Base-by-base conservation (phyloP, 352 stramenopile species). In the Phytophthora pisi region DNA sequence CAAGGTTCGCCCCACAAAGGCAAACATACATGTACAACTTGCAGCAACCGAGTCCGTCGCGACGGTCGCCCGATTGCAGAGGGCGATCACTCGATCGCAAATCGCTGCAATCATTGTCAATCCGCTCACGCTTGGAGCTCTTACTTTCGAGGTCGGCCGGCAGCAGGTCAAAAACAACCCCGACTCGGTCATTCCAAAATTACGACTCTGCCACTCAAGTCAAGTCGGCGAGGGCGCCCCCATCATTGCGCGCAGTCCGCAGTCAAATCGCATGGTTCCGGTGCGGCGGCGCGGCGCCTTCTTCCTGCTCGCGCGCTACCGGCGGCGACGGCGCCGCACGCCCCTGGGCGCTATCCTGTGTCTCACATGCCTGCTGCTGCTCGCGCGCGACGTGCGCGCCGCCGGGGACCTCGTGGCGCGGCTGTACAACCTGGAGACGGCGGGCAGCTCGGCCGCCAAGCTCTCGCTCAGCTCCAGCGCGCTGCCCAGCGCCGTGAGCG, bases 391-490 rank as follows among this genome's bases (percentile, higher is more conserved):
- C 51, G 63, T 40, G 6, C 34, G 38, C 23, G 75, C 68, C 51
- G 70, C 70, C 13, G 74, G 71, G 52, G 81, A 92, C 68, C 74
- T 92, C 60, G 81, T 86, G 45, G 73, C 70, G 18, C 76, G 79
- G 8, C 72, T 90, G 20, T 90, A 87, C 74, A 51, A 70, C 42
- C 58, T 81, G 7, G 58, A 84, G 31, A 64, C 57, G 38, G 61
- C 57, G 4, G 78, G 77, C 24, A 58, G 23, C 51, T 36, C 50
- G 13, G 70, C 63, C 2, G 34, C 66, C 46, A 66, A 64, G 38
- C 74, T 90, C 51, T 53, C 64, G 2, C 67, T 91, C 57, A 64
- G 66, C 30, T 62, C 72, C 23, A 64, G 42, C 23, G 68, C 62
- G 3, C 74, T 92, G 4, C 81, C 81, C 8, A 58, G 50, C 20